Base-by-base conservation (phyloP, 1,284 basidiomycete species). In the Exobasidium cylindrosporum region DNA sequence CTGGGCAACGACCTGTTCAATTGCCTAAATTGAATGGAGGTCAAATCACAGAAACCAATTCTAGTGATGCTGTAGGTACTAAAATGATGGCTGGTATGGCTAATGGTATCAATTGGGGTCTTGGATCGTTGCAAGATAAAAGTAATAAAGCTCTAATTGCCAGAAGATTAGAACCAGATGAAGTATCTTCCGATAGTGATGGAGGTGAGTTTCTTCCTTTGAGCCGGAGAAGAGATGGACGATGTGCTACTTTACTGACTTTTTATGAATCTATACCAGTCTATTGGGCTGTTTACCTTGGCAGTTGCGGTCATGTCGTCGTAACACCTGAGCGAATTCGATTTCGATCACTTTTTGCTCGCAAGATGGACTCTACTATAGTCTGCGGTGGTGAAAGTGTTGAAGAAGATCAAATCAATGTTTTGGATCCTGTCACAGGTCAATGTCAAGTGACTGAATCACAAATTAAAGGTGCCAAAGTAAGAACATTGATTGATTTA, bases 291-390 rank as follows among this genome's bases (percentile, higher is more conserved):
- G 35, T 58, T 21, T 58, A 58, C 46, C 30, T 50, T n/a, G 54
- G 35, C 14, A 52, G 26, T 14, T 58, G 32, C 29, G 57, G 57
- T n/a, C 57, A 58, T 30, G 30, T 58, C 4, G 57, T 58, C 57
- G 47, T 58, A 17, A 44, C 43, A 52, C 57, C 57, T 10, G 23
- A 58, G 53, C 31, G n/a, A 26, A 32, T 58, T 23, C 21, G 31
- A 46, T 58, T 58, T 30, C 32, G 57, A 26, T 58, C 57, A 11
- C 47, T 58, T 10, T 58, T 58, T 29, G 57, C 57, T n/a, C 46
- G 50, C 54, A 47, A 56, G 35, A 52, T 31, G 26, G 28, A 17
- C 29, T 13, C n/a, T 31, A n/a, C 21, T 29, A 11, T 58, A 35
- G 17, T 26, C 45, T 10, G 14, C 17, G 26, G 21, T 14, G 32